Conservation (phyloP, 495 filamentous ascomycete genomes). For the Xylaria longipes region DNA sequence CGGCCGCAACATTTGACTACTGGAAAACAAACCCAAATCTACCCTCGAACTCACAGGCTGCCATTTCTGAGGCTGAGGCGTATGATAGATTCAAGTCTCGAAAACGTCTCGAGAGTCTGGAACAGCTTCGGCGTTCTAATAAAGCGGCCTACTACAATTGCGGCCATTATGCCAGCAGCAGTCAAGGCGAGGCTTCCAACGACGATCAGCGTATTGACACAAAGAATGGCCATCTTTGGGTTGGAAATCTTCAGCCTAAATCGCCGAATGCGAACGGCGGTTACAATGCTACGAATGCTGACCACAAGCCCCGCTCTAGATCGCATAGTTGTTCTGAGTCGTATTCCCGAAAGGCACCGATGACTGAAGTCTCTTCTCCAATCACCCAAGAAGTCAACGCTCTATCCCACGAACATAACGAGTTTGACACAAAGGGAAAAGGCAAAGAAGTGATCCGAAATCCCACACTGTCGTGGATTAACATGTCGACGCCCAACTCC, state of each 20-base stretch:
- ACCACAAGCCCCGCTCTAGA: background rate
- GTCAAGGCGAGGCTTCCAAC: background rate
- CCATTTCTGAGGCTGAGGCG: background rate
- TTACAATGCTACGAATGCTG: background rate
- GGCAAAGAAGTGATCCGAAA: background rate
- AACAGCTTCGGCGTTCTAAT: slow-evolving; percentile 14
- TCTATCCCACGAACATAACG: background rate
- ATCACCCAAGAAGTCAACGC: background rate
- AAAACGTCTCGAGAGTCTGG: background rate
- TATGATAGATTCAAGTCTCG: background rate
- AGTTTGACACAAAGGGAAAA: too few relatives aligned
- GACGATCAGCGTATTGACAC: background rate
- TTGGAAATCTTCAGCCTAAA: background rate
- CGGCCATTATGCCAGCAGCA: background rate
- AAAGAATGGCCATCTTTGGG: background rate
- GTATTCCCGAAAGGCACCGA: background rate
- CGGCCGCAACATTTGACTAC: background rate
- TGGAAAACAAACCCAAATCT: background rate
- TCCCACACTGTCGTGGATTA: background rate
- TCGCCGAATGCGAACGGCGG: background rate
- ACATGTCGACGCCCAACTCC: background rate
- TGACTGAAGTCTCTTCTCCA: background rate
- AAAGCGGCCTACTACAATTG: slow-evolving; percentile 1
- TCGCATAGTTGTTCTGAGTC: slow-evolving; percentile 1
- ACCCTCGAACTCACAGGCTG: background rate